Conservation (phyloP, 2,329 filamentous ascomycete genomes). For the Colletotrichum plurivorum region DNA sequence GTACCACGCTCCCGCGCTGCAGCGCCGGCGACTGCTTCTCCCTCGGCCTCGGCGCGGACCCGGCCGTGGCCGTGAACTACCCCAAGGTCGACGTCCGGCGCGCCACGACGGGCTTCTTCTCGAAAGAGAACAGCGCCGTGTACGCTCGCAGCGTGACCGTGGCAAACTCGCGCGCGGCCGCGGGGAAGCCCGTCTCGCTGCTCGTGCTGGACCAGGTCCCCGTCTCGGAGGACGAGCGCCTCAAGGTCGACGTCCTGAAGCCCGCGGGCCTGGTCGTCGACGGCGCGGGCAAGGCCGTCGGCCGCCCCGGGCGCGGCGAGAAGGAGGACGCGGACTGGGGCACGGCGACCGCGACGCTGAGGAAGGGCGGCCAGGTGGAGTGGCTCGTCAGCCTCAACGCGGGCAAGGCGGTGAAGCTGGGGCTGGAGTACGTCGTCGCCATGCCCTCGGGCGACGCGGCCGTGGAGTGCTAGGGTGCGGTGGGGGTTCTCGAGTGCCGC, state of each 20-base stretch:
- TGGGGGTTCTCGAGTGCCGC: background rate
- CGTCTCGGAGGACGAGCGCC: constrained; percentile 71
- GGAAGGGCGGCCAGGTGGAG: constrained; percentile 69
- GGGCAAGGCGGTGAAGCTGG: constrained; percentile 69
- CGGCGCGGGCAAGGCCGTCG: constrained; percentile 54
- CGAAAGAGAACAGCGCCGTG: constrained; percentile 65
- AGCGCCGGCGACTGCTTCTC: constrained; percentile 67
- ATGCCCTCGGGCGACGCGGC: constrained; percentile 66
- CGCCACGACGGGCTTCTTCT: constrained; percentile 65
- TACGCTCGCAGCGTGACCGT: constrained; percentile 65
- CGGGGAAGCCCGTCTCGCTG: constrained; percentile 58
- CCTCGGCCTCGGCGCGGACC: constrained; percentile 72
- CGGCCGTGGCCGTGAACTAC: constrained; percentile 68
- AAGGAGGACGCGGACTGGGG: constrained; percentile 64
- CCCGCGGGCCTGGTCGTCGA: constrained; percentile 63
- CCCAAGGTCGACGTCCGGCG: constrained; percentile 68
- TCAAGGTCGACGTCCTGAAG: constrained; percentile 64
- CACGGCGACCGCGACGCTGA: constrained; percentile 65
- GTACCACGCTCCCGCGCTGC: constrained; percentile 68
- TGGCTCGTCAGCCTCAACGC: constrained; percentile 73
- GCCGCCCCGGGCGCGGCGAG: constrained; percentile 48
- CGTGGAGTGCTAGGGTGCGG: constrained; percentile 43
- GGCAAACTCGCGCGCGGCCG: constrained; percentile 62
- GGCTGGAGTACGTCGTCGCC: constrained; percentile 73
- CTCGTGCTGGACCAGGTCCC: constrained; percentile 73